Percentiles rank a stretch among this genome's conserved stretches.
Conservation (phyloP, 2,329 filamentous ascomycete genomes). For the Ambrosiella beaveri region DNA sequence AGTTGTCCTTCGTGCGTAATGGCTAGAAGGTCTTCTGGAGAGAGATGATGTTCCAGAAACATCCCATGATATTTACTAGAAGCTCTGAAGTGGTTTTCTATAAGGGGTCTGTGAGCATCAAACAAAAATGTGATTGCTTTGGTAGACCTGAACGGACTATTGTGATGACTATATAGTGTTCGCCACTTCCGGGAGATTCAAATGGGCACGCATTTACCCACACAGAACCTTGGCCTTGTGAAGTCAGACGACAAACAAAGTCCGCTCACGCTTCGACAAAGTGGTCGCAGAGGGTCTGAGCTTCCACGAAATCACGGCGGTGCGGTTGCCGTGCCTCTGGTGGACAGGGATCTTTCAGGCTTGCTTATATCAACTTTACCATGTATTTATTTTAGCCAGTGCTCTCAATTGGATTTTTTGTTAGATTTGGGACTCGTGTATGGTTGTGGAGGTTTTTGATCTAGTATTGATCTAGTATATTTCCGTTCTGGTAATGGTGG, state of each 20-base stretch:
- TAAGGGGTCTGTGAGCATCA: not conserved
- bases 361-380: not conserved
- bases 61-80: not conserved
- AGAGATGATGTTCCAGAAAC: not conserved
- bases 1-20: too few species aligned
- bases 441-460: not conserved
- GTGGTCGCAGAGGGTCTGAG: not conserved
- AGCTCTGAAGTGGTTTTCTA: not conserved
- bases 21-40: not conserved
- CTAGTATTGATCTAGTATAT: too few species aligned
- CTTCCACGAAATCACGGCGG: not conserved
- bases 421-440: too few species aligned
- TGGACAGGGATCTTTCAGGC: not conserved
- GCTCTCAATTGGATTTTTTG: too few species aligned
- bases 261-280: not conserved
- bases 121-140: not conserved
- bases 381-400: not conserved
- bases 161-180: not conserved
- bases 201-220: not conserved
- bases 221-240: not conserved
- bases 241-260: constrained; percentile 1
- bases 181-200: not conserved
- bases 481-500: too few species aligned
- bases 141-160: not conserved
- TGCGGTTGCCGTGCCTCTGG: not conserved